These are phyloP conservation scores for Chloropicon primus DNA, from an alignment of 139 green algal species.

Conservation along the genomic window DNA sequence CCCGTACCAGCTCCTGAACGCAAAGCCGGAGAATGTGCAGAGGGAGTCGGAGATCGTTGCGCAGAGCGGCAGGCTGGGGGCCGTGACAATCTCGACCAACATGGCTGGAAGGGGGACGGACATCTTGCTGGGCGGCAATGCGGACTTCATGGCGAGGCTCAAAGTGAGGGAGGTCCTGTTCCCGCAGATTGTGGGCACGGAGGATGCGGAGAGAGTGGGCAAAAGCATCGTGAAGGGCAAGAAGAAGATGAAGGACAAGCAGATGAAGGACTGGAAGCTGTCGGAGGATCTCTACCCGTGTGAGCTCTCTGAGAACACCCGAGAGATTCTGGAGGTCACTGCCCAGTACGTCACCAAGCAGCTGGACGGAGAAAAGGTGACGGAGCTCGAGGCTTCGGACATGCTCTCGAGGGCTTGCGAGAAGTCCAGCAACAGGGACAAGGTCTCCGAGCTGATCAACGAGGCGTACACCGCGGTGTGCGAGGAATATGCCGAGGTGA, in stretches of 20 bases:
- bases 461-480: constrained; percentile 47
- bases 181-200: constrained; percentile 46
- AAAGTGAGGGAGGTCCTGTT: constrained; percentile 88
- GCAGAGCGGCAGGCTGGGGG: constrained; percentile 28
- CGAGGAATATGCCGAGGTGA: constrained; percentile 70
- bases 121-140: constrained; percentile 93
- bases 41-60: constrained; percentile 92
- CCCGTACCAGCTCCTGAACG: constrained; percentile 87
- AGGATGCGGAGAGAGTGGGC: not conserved
- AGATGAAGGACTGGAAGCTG: constrained; percentile 36
- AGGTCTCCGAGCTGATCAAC: constrained; percentile 19
- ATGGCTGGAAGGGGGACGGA: constrained; percentile 97
- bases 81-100: constrained; percentile 96
- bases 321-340: constrained; percentile 3
- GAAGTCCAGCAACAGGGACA: constrained; percentile 65
- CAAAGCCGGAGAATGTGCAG: constrained; percentile 98
- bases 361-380: constrained; percentile 48
- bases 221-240: constrained; percentile 15
- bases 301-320: constrained; percentile 39
- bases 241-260: constrained; percentile 2
- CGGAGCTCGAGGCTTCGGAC: constrained; percentile 64
- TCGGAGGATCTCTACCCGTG: constrained; percentile 71
- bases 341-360: constrained; percentile 4
- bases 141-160: constrained; percentile 74
- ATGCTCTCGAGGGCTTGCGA: constrained; percentile 80